Conservation (phyloP, 2,329 filamentous ascomycete species). For the Ascochyta clinopodiicola region DNA sequence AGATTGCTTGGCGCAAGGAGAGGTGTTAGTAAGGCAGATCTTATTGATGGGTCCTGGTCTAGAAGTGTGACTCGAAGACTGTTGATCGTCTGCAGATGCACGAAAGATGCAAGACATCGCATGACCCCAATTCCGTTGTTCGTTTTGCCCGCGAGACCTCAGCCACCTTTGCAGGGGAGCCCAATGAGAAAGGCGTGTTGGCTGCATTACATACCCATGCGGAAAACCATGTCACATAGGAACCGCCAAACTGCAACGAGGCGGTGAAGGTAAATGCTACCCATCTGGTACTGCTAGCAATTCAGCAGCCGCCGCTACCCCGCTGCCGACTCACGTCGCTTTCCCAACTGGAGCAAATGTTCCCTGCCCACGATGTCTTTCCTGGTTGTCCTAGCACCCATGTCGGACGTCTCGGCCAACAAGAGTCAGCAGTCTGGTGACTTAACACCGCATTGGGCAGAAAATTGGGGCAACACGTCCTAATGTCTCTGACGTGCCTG, state of each 20-base stretch:
- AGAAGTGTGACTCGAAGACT: conserved; percentile 1
- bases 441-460: conserved; percentile 3
- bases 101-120: conserved; percentile 17
- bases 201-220: conserved; percentile 6
- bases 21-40: conserved; percentile 3
- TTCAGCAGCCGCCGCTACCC: conserved; percentile 14
- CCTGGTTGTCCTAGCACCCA: neutral
- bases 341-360: conserved; percentile 13
- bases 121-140: conserved; percentile 15
- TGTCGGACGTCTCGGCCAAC: conserved; percentile 12
- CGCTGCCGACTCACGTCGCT: conserved; percentile 6
- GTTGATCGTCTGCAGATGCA: conserved; percentile 10
- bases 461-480: conserved; percentile 8
- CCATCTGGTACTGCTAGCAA: neutral
- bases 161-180: neutral
- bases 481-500: conserved; percentile 17
- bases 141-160: conserved; percentile 8
- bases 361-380: conserved; percentile 2
- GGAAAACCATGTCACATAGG: neutral
- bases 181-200: conserved; percentile 10
- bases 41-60: conserved; percentile 2
- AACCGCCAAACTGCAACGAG: conserved; percentile 5
- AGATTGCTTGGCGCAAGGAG: conserved; percentile 1
- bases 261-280: conserved; percentile 10
- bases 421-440: conserved; percentile 8